phyloP scores from a whole-genome alignment of 1,284 basidiomycete species.

The Gymnopus androsaceus region DNA sequence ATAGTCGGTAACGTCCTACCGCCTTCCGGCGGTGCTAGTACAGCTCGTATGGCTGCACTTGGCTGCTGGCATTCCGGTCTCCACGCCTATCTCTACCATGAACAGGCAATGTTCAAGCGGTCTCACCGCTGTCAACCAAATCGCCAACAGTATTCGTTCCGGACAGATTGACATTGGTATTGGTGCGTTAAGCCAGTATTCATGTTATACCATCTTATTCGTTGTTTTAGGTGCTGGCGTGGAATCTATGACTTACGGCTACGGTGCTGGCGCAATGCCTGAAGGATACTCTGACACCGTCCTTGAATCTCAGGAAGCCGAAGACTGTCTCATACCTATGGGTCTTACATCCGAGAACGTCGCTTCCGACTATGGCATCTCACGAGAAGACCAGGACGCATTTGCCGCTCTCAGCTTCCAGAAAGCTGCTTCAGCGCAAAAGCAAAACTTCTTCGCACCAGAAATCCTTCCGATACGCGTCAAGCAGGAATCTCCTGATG shows the following conservation, averaged over 20 bases:
- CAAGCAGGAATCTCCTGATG: constrained; percentile 81
- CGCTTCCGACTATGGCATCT: constrained; percentile 74
- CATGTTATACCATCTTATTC: too few species aligned
- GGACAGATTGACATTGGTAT: constrained; percentile 95
- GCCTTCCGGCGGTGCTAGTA: constrained; percentile 85
- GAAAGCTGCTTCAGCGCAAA: constrained; percentile 90
- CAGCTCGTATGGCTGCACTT: constrained; percentile 93
- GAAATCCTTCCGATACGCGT: constrained; percentile 91
- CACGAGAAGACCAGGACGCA: constrained; percentile 77
- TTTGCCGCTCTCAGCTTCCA: constrained; percentile 88
- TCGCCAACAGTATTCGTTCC: constrained; percentile 84
- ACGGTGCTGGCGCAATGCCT: constrained; percentile 71
- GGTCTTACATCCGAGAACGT: constrained; percentile 98
- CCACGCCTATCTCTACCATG: constrained; percentile 81
- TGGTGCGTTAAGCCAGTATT: too few species aligned
- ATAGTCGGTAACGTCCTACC: constrained; percentile 94
- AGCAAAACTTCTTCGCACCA: constrained; percentile 87
- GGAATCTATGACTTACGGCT: constrained; percentile 93
- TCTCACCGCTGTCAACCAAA: constrained; percentile 85
- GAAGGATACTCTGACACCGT: constrained; percentile 82
- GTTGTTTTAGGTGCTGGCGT: constrained; percentile 67
- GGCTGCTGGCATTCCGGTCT: constrained; percentile 90
- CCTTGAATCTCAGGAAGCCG: constrained; percentile 76
- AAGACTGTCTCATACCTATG: constrained; percentile 96
- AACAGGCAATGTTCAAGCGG: constrained; percentile 97